Conservation (phyloP, 345 rosid species). For the Gynandropsis gynandra region DNA sequence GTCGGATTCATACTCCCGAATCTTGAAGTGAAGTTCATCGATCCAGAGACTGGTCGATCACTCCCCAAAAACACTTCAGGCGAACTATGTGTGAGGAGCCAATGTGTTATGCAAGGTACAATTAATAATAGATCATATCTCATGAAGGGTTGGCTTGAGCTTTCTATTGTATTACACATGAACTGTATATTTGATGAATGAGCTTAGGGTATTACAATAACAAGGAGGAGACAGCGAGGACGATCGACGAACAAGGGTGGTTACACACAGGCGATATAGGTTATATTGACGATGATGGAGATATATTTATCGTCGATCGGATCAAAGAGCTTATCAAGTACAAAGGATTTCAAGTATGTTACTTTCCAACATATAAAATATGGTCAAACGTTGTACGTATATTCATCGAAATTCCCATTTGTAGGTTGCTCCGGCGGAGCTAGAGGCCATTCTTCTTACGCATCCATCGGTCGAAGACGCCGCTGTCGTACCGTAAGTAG, state of each 20-base stretch:
- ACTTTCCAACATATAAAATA: too few relatives aligned
- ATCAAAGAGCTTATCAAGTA: slow-evolving; percentile 91
- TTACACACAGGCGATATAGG: slow-evolving; percentile 90
- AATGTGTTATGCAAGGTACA: slow-evolving; percentile 82
- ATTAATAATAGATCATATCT: background rate
- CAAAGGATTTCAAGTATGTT: slow-evolving; percentile 96
- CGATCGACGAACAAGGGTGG: slow-evolving; percentile 79
- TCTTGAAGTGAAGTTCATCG: slow-evolving; percentile 74
- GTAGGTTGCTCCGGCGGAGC: slow-evolving; percentile 92
- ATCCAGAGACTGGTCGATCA: slow-evolving; percentile 63
- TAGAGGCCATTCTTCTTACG: slow-evolving; percentile 67
- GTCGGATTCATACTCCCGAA: slow-evolving; percentile 87
- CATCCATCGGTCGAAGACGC: slow-evolving; percentile 79
- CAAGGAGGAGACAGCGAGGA: slow-evolving; percentile 65
- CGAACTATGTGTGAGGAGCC: slow-evolving; percentile 86
- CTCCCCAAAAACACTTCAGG: slow-evolving; percentile 70
- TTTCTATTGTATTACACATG: too few relatives aligned
- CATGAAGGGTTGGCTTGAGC: background rate
- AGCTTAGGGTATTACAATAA: slow-evolving; percentile 55
- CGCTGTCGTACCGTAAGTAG: slow-evolving; percentile 84
- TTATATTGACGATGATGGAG: slow-evolving; percentile 85
- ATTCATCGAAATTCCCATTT: too few relatives aligned
- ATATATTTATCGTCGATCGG: slow-evolving; percentile 83
- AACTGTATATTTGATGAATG: background rate
- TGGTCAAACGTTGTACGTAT: too few relatives aligned